A percentile compares a stretch with the other conserved stretches of the same genome.
These are phyloP conservation scores for Trichoderma afroharzianum DNA, from an alignment of 2,329 filamentous ascomycete species.

Conservation along the genomic window DNA sequence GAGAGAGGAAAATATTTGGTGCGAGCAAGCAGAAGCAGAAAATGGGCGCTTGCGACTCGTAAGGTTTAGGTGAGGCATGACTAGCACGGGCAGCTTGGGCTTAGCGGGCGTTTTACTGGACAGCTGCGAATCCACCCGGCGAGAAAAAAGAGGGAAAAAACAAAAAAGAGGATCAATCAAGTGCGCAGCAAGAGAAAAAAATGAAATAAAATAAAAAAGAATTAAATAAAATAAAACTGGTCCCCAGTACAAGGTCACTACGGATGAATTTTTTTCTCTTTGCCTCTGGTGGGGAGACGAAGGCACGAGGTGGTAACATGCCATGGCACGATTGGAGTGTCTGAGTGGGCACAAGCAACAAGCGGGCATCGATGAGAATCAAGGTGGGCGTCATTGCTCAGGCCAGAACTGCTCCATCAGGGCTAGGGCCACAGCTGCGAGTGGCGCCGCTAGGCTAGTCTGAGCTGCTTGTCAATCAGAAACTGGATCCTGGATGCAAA, in stretches of 20 bases:
- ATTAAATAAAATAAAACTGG: background rate
- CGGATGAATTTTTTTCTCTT: background rate
- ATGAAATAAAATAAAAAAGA: background rate
- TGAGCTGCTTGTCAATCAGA: background rate
- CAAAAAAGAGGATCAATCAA: slow-evolving; percentile 20
- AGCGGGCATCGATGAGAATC: background rate
- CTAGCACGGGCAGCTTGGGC: slow-evolving; percentile 22
- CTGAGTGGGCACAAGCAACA: background rate
- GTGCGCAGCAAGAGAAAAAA: slow-evolving; percentile 13
- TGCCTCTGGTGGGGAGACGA: background rate
- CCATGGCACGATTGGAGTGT: background rate
- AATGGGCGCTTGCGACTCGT: background rate
- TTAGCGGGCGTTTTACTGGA: slow-evolving; percentile 3
- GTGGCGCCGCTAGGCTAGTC: background rate
- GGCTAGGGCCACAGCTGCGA: background rate
- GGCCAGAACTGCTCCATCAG: slow-evolving; percentile 2
- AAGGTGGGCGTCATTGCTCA: background rate
- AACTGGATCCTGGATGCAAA: background rate
- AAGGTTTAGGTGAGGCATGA: slow-evolving; percentile 18
- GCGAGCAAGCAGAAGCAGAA: background rate
- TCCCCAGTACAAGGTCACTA: background rate
- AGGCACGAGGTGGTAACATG: background rate
- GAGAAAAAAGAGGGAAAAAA: slow-evolving; percentile 23
- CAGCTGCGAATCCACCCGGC: slow-evolving; percentile 21
- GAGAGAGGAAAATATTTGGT: background rate